Evolutionary conservation across 495 filamentous ascomycete species (phyloP).

Genomic region (Podospora bellae-mahoneyi): DNA sequence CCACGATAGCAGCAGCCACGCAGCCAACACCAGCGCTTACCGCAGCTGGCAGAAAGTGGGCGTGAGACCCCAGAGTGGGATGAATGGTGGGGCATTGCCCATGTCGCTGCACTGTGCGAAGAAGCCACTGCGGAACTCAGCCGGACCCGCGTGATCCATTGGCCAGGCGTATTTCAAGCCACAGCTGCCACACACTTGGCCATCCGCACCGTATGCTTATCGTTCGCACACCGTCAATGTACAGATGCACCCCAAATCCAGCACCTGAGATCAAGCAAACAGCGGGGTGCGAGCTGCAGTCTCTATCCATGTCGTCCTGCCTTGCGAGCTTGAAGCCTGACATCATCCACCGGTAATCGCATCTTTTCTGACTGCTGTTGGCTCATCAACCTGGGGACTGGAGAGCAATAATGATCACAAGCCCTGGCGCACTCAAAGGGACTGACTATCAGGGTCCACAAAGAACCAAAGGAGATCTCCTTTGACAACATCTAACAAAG

Average conservation of each 20-base stretch:
- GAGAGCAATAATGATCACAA: neutral
- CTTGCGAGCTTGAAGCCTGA: conserved; percentile 2
- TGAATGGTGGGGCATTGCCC: neutral
- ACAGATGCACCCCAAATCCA: neutral
- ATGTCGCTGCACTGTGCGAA: conserved; percentile 21
- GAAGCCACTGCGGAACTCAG: neutral
- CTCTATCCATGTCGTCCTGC: neutral
- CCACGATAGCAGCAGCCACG: conserved; percentile 15
- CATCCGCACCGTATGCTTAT: neutral
- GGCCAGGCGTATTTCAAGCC: neutral
- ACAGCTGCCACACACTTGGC: neutral
- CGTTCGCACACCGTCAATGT: neutral
- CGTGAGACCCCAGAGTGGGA: conserved; percentile 16
- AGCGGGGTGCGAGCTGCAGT: neutral
- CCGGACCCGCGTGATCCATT: conserved; percentile 22
- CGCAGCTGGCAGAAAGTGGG: conserved; percentile 18
- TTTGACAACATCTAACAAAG: neutral
- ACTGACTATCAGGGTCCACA: neutral
- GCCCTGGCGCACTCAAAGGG: neutral
- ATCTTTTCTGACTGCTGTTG: neutral
- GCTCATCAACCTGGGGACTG: neutral
- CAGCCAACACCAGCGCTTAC: conserved; percentile 3
- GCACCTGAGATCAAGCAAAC: conserved; percentile 1
- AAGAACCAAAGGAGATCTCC: neutral
- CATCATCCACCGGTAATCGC: conserved; percentile 8